Percentiles rank a stretch among this genome's conserved stretches.
These are phyloP conservation scores for Forsythia viridissima DNA, from an alignment of 257 asterid species.

Conservation along the genomic window DNA sequence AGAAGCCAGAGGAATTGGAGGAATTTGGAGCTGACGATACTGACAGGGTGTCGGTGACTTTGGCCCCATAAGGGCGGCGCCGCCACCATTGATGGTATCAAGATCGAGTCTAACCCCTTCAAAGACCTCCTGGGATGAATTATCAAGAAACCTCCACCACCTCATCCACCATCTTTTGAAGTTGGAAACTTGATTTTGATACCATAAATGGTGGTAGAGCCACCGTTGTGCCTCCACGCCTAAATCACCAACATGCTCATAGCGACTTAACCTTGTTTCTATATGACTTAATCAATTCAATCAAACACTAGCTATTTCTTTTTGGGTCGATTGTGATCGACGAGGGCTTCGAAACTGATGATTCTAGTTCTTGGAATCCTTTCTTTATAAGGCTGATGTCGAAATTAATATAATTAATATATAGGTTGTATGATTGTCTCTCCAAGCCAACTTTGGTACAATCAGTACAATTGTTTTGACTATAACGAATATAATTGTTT, in stretches of 20 bases:
- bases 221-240: not conserved
- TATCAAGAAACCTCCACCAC: not conserved
- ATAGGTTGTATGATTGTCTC: not conserved
- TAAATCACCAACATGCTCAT: not conserved
- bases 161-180: not conserved
- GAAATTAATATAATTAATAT: too few species aligned
- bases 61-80: not conserved
- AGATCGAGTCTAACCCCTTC: not conserved
- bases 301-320: too few species aligned
- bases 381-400: not conserved
- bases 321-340: not conserved
- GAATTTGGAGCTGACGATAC: too few species aligned
- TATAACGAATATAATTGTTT: not conserved
- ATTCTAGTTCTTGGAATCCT: not conserved
- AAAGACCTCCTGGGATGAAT: not conserved
- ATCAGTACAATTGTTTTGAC: not conserved
- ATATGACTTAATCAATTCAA: not conserved
- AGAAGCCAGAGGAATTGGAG: not conserved
- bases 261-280: not conserved
- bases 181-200: not conserved
- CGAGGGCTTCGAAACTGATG: not conserved
- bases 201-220: conserved; percentile 8
- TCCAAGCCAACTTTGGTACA: not conserved
- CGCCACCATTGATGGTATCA: conserved; percentile 22
- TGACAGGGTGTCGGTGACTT: conserved; percentile 21